These are phyloP conservation scores for Tolypocladium endophyticum DNA, from an alignment of 2,329 filamentous ascomycete species.

Conservation along the genomic window DNA sequence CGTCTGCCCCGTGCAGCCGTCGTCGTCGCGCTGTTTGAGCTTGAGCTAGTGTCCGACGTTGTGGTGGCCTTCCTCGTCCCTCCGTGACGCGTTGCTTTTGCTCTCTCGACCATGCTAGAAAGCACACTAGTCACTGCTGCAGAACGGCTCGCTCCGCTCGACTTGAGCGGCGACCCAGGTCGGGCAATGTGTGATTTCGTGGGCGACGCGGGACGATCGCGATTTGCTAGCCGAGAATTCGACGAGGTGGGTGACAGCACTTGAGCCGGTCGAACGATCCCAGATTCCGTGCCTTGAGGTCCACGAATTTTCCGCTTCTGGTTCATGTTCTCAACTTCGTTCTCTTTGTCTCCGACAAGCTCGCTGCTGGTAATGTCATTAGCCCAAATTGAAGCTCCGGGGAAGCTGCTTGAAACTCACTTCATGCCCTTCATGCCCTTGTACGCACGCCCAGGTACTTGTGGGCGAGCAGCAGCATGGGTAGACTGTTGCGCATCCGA, in stretches of 20 bases:
- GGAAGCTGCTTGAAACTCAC: slow-evolving; percentile 23
- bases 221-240: slow-evolving; percentile 56
- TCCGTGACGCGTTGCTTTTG: slow-evolving; percentile 43
- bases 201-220: slow-evolving; percentile 38
- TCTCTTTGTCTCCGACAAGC: slow-evolving; percentile 66
- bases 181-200: slow-evolving; percentile 47
- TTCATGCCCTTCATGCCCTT: slow-evolving; percentile 45
- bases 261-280: slow-evolving; percentile 34
- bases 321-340: slow-evolving; percentile 46
- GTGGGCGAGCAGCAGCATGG: slow-evolving; percentile 10
- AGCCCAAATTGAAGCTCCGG: slow-evolving; percentile 4
- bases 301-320: slow-evolving; percentile 58
- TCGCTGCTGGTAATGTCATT: slow-evolving; percentile 41
- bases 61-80: slow-evolving; percentile 34
- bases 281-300: slow-evolving; percentile 28
- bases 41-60: slow-evolving; percentile 32
- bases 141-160: slow-evolving; percentile 26
- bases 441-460: slow-evolving; percentile 17
- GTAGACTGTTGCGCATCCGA: slow-evolving; percentile 24
- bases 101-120: slow-evolving; percentile 49
- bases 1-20: slow-evolving; percentile 22
- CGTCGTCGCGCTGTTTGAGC: slow-evolving; percentile 23
- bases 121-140: slow-evolving; percentile 34
- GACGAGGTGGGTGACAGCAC: slow-evolving; percentile 75
- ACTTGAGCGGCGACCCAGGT: slow-evolving; percentile 53